A percentile compares a stretch with the other conserved stretches of the same genome.
Evolutionary conservation across 495 filamentous ascomycete genomes (phyloP).

Genomic region (Chaetomium fimeti): DNA sequence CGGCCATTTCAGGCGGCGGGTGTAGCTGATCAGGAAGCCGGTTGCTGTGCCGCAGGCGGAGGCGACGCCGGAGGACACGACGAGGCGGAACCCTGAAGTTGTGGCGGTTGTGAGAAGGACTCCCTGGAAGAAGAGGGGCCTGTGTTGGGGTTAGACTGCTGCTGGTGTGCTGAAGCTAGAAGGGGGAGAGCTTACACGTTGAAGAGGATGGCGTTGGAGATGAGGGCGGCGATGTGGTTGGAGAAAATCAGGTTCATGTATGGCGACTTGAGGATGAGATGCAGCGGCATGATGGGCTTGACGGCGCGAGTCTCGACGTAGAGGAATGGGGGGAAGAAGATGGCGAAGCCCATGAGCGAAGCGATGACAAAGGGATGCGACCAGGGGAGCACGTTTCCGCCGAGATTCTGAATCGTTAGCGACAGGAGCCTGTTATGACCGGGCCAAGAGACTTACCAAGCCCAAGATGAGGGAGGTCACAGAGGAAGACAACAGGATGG

Average conservation of each 20-base stretch:
- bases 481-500: slow-evolving; percentile 59
- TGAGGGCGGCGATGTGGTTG: slow-evolving; percentile 63
- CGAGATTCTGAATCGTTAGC: slow-evolving; percentile 57
- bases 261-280: slow-evolving; percentile 58
- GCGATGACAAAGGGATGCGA: slow-evolving; percentile 65
- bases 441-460: slow-evolving; percentile 44
- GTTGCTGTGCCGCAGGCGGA: slow-evolving; percentile 60
- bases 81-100: slow-evolving; percentile 66
- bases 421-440: not conserved
- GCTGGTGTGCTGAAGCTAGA: not conserved
- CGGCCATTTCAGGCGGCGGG: slow-evolving; percentile 61
- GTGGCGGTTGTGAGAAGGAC: slow-evolving; percentile 71
- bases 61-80: slow-evolving; percentile 58
- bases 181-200: slow-evolving; percentile 51
- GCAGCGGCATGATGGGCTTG: slow-evolving; percentile 70
- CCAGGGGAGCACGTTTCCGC: slow-evolving; percentile 67
- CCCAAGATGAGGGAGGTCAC: slow-evolving; percentile 71
- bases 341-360: slow-evolving; percentile 56
- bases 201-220: slow-evolving; percentile 69
- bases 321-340: slow-evolving; percentile 59
- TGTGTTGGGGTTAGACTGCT: slow-evolving; percentile 15
- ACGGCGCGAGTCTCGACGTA: slow-evolving; percentile 59
- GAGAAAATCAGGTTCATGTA: slow-evolving; percentile 66
- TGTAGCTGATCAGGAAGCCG: slow-evolving; percentile 69
- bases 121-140: slow-evolving; percentile 75